Conservation (phyloP, 345 rosid species). For the Eucalyptus sp. region DNA sequence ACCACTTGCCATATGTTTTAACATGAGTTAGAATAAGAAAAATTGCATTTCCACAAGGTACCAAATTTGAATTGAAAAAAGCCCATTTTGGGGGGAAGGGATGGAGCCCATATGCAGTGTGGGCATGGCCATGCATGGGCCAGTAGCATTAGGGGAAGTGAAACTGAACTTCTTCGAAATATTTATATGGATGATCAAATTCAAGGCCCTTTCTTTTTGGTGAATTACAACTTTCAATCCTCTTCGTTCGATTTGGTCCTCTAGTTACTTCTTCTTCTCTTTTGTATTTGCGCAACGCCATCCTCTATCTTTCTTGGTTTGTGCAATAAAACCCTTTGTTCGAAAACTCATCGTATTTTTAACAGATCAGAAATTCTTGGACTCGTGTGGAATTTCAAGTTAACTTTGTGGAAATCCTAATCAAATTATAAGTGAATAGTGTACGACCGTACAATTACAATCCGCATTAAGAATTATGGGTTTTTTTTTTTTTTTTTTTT, state of each 20-base stretch:
- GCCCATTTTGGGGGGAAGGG: not conserved
- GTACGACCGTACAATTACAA: fast-evolving
- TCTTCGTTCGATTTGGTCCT: not conserved
- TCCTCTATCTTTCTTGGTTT: not conserved
- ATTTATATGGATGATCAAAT: not conserved
- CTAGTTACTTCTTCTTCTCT: not conserved
- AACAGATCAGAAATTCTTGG: not conserved
- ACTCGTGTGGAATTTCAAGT: not conserved
- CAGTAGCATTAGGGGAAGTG: not conserved
- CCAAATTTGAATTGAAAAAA: not conserved
- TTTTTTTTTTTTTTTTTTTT: too few relatives aligned
- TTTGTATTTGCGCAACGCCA: not conserved
- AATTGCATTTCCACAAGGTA: not conserved
- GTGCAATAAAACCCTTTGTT: not conserved
- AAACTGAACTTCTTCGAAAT: not conserved
- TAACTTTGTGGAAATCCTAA: not conserved
- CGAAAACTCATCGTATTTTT: not conserved
- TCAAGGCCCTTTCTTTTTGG: not conserved
- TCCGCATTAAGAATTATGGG: too few relatives aligned
- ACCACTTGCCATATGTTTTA: not conserved
- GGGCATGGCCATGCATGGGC: not conserved
- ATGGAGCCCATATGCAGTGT: not conserved
- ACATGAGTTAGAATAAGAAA: not conserved
- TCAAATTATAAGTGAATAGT: not conserved
- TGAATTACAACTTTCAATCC: not conserved